phyloP scores from a whole-genome alignment of 129 eudicot genomes.

The Tagetes erecta region DNA sequence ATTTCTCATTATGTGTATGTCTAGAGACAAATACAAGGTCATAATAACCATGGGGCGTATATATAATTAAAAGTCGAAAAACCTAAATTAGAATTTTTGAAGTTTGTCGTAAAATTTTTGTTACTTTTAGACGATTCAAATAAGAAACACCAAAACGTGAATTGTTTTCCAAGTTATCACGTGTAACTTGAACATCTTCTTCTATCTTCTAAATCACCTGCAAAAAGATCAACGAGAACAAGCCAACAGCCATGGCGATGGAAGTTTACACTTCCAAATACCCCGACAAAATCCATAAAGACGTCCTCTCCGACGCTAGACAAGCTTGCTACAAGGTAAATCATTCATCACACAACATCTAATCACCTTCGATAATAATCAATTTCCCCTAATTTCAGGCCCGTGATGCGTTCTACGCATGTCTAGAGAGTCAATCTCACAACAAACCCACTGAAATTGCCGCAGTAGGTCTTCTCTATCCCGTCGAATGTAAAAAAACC shows the following conservation, averaged over 20 bases:
- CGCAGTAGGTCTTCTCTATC: constrained; percentile 83
- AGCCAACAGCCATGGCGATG: constrained; percentile 38
- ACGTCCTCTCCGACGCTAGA: constrained; percentile 65
- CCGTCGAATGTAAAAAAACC: constrained; percentile 66
- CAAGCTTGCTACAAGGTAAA: constrained; percentile 71
- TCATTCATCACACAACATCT: background rate
- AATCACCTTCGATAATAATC: background rate
- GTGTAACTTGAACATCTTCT: background rate
- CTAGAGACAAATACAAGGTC: too few species aligned
- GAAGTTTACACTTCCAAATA: constrained; percentile 57
- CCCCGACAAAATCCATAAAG: constrained; percentile 47
- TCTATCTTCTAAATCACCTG: background rate
- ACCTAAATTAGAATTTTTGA: too few species aligned
- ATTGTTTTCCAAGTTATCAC: background rate
- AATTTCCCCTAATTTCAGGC: constrained; percentile 45
- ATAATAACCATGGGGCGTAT: too few species aligned
- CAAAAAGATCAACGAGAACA: background rate
- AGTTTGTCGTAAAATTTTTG: too few species aligned
- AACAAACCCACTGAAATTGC: constrained; percentile 83
- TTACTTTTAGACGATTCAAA: too few species aligned
- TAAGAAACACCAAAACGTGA: too few species aligned
- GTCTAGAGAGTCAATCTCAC: constrained; percentile 66
- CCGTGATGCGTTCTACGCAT: constrained; percentile 82
- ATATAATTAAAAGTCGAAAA: too few species aligned
- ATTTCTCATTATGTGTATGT: too few species aligned